phyloP scores from a whole-genome alignment of 306 rosid species.

The Corylus avellana region DNA sequence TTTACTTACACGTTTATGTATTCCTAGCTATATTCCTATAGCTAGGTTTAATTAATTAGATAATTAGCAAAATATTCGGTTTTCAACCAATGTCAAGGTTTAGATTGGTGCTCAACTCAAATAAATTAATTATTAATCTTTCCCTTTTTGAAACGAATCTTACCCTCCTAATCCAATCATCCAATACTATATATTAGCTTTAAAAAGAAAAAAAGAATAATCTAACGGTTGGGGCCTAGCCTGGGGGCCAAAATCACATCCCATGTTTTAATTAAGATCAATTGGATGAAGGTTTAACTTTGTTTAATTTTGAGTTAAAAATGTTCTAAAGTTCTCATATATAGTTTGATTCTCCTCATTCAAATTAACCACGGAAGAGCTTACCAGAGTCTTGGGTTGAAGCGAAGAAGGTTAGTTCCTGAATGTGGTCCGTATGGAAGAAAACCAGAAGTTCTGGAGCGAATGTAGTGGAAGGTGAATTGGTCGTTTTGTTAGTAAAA shows the following conservation, averaged over 20 bases:
- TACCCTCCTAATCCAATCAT: constrained; percentile 19
- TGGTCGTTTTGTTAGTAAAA: too few relatives aligned
- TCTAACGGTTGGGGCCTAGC: constrained; percentile 11
- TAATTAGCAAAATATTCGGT: neutral
- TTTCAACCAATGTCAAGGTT: constrained; percentile 3
- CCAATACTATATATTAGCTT: constrained; percentile 21
- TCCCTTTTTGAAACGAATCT: constrained; percentile 40
- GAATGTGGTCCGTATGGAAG: too few relatives aligned
- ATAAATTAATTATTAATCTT: constrained; percentile 18
- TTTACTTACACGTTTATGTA: neutral
- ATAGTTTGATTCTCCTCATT: too few relatives aligned
- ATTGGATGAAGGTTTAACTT: too few relatives aligned
- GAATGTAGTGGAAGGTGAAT: too few relatives aligned
- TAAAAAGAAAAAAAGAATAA: neutral
- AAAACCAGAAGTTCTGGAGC: too few relatives aligned
- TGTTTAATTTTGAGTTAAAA: too few relatives aligned
- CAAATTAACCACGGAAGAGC: too few relatives aligned
- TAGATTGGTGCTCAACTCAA: constrained; percentile 22
- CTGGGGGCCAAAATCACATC: constrained; percentile 29
- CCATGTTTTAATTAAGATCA: constrained; percentile 13
- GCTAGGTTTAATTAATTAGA: neutral
- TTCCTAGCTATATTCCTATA: neutral
- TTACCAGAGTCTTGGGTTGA: too few relatives aligned
- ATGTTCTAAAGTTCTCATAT: too few relatives aligned
- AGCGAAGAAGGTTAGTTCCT: too few relatives aligned